Evolutionary conservation across 208 protist species (phyloP), one percentile per base, ranked within the genome.

Genomic region (Trypanosoma rangeli): DNA sequence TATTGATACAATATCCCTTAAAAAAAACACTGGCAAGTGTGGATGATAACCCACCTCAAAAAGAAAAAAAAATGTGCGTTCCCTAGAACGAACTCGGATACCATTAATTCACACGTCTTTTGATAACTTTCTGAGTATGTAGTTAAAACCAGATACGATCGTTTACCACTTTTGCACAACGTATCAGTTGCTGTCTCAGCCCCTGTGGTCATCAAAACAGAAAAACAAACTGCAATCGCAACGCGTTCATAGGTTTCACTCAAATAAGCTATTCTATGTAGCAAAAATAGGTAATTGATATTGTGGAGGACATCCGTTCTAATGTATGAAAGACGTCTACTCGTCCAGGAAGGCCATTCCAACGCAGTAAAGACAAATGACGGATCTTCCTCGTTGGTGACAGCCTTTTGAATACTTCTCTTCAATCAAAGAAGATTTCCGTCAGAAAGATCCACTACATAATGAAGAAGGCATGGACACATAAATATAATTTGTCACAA

Each of bases 1-100:
- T 61, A 37, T 68, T 68, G 44, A 67, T 62, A 67, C 54, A 50
- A 59, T 72, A 62, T 37, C 57, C 62, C 24, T 67, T 49, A 64
- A 69, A 61, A 73, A 74, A 64, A 57, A 69, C 49, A 53, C 10
- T 4, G 53, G 64, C 24, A 61, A 50, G 24, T 39, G 53, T 44
- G 53, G 53, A 37, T 70, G 53, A 53, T 54, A 70, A 8, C 52
- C 44, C 56, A 54, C 56, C 55, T 44, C 48, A 48, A 64, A 42
- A 4, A 46, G 42, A 33, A 31, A 24, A 49, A n/a, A n/a, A 20
- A 62, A 39, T 22, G n/a, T n/a, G n/a, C n/a, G n/a, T 71, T 64
- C 22, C 46, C 28, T 42, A 71, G n/a, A 22, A 64, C 26, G 0
- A 20, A 15, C 20, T 71, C 56, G 20, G 55, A 31, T 35, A 71